phyloP scores from a whole-genome alignment of 2,329 filamentous ascomycete genomes.

The Pseudopyricularia cyperi region DNA sequence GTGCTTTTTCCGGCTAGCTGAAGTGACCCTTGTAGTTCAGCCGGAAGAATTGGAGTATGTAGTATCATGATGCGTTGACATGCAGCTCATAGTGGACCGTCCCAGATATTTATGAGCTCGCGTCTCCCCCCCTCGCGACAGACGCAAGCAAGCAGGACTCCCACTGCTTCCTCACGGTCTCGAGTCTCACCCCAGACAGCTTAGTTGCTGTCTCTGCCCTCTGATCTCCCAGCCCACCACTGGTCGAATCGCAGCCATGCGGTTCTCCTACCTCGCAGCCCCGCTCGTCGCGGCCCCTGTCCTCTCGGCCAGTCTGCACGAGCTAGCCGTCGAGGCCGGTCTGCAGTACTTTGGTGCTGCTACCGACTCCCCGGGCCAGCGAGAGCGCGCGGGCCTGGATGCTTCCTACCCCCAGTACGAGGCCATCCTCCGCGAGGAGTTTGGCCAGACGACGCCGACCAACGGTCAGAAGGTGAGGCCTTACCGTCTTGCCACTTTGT shows the following conservation, averaged over 20 bases:
- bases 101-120: neutral
- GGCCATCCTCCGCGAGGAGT: slow-evolving; percentile 34
- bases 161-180: neutral
- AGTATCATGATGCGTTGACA: neutral
- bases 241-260: neutral
- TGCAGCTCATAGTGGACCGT: neutral
- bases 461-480: slow-evolving; percentile 5
- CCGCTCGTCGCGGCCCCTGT: neutral
- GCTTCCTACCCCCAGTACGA: slow-evolving; percentile 30
- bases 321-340: slow-evolving; percentile 29
- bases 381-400: slow-evolving; percentile 1
- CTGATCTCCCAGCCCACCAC: neutral
- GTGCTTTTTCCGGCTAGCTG: neutral
- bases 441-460: slow-evolving; percentile 35
- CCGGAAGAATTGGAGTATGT: neutral
- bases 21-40: neutral
- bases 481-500: neutral
- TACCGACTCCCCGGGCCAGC: slow-evolving; percentile 34
- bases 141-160: neutral
- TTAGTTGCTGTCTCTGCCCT: neutral
- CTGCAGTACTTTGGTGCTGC: slow-evolving; percentile 40
- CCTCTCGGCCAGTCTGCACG: slow-evolving; percentile 19
- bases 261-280: neutral
- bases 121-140: neutral
- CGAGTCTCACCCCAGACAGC: neutral